phyloP scores from a whole-genome alignment of 2,329 filamentous ascomycete species.

The Elsinoe batatas region DNA sequence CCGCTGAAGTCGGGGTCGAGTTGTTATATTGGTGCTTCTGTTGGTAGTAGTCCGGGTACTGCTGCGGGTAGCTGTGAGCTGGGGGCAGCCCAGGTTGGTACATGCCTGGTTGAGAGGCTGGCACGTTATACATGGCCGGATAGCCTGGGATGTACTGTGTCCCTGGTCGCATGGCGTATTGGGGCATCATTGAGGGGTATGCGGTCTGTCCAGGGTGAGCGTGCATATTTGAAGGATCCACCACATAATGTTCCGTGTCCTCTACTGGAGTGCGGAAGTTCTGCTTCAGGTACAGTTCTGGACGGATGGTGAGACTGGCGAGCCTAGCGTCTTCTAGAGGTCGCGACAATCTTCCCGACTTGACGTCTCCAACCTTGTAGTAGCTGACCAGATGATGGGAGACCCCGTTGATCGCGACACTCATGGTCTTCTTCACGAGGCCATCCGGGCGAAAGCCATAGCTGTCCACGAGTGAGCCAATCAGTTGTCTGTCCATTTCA shows the following conservation, averaged over 20 bases:
- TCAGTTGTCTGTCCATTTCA: conserved; percentile 50
- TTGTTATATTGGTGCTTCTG: background rate
- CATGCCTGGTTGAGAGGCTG: conserved; percentile 20
- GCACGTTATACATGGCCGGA: conserved; percentile 23
- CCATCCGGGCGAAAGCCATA: conserved; percentile 78
- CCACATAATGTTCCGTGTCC: conserved; percentile 29
- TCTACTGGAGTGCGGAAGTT: conserved; percentile 32
- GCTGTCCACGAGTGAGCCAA: conserved; percentile 80
- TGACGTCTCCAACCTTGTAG: conserved; percentile 74
- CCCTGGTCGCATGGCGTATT: conserved; percentile 24
- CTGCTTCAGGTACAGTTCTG: conserved; percentile 30
- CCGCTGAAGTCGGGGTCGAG: conserved; percentile 20
- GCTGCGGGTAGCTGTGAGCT: conserved; percentile 10
- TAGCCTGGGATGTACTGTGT: conserved; percentile 24
- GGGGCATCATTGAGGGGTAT: conserved; percentile 16
- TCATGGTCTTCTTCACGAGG: conserved; percentile 88
- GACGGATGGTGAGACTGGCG: conserved; percentile 26
- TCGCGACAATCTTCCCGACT: conserved; percentile 46
- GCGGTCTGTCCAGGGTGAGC: conserved; percentile 26
- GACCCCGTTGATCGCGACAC: conserved; percentile 61
- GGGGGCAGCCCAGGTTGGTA: conserved; percentile 22
- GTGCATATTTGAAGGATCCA: conserved; percentile 25
- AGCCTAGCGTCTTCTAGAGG: conserved; percentile 47
- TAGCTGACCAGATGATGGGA: conserved; percentile 84
- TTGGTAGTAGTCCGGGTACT: background rate